Evolutionary conservation across 2,329 filamentous ascomycete genomes (phyloP).

Genomic region (Exserohilum rostratum): DNA sequence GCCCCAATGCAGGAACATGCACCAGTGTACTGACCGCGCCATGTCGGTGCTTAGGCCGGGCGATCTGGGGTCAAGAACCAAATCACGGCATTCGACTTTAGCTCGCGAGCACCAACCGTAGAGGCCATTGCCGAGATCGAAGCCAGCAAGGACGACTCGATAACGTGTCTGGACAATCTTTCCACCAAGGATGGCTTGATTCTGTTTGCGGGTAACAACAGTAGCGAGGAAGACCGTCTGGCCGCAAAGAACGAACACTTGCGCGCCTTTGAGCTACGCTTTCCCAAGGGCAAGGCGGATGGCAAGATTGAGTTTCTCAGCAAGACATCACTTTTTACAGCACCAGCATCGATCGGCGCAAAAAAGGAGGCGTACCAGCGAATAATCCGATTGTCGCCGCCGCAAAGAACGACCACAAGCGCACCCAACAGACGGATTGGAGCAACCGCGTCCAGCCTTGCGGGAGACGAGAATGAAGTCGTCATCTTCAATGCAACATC

Average conservation of each 20-base stretch:
- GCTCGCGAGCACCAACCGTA: conserved; percentile 65
- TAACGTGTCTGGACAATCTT: conserved; percentile 79
- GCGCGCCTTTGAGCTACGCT: conserved; percentile 71
- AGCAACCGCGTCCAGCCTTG: conserved; percentile 78
- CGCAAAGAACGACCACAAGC: conserved; percentile 52
- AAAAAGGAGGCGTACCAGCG: conserved; percentile 67
- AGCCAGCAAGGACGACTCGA: conserved; percentile 86
- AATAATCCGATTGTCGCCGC: conserved; percentile 62
- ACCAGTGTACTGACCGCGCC: conserved; percentile 6
- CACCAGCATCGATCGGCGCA: conserved; percentile 42
- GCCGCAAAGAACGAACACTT: conserved; percentile 85
- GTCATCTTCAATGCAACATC: conserved; percentile 75
- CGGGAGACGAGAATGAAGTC: conserved; percentile 73
- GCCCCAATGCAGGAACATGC: conserved; percentile 4
- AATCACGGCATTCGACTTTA: conserved; percentile 74
- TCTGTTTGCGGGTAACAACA: conserved; percentile 75
- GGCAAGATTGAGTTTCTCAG: conserved; percentile 55
- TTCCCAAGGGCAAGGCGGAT: conserved; percentile 55
- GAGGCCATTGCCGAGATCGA: conserved; percentile 73
- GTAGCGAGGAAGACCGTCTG: conserved; percentile 71
- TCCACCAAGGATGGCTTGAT: conserved; percentile 61
- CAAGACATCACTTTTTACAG: conserved; percentile 59
- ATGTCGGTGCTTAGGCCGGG: conserved; percentile 56
- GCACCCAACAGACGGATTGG: conserved; percentile 69
- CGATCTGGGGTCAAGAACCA: conserved; percentile 77